phyloP scores from a whole-genome alignment of 768 basidiomycete genomes.

The Ramaria rubella region DNA sequence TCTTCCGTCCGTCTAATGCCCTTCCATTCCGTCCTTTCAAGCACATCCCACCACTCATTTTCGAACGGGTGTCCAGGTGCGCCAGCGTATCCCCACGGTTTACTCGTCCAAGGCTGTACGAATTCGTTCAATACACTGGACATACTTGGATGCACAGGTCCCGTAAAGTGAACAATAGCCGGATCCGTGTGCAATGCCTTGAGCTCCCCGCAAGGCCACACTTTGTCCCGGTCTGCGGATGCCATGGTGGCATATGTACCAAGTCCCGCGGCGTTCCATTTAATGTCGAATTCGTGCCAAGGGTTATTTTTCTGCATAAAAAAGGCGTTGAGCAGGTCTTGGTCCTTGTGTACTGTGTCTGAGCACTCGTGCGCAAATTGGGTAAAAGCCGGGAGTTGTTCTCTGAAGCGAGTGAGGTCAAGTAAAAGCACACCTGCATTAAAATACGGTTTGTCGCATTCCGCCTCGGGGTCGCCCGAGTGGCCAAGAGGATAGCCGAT shows the following conservation, averaged over 20 bases:
- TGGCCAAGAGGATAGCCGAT: constrained; percentile 47
- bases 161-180: constrained; percentile 51
- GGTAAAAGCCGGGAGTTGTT: constrained; percentile 21
- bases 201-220: constrained; percentile 21
- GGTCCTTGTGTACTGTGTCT: constrained; percentile 34
- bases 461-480: constrained; percentile 18
- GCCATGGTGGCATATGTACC: constrained; percentile 42
- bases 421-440: constrained; percentile 51
- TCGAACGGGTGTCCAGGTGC: constrained; percentile 45
- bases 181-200: constrained; percentile 33
- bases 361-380: constrained; percentile 22
- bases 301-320: constrained; percentile 29
- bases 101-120: constrained; percentile 47
- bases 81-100: constrained; percentile 53
- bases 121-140: constrained; percentile 42
- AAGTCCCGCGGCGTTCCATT: constrained; percentile 53
- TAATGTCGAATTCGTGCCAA: constrained; percentile 37
- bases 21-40: constrained; percentile 39
- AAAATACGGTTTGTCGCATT: constrained; percentile 35
- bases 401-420: constrained; percentile 37
- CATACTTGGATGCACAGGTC: constrained; percentile 43
- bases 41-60: constrained; percentile 39
- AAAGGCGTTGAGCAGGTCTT: constrained; percentile 45
- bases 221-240: constrained; percentile 28
- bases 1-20: background rate